phyloP scores from a whole-genome alignment of 768 basidiomycete genomes.

The Peribolospora baueri region DNA sequence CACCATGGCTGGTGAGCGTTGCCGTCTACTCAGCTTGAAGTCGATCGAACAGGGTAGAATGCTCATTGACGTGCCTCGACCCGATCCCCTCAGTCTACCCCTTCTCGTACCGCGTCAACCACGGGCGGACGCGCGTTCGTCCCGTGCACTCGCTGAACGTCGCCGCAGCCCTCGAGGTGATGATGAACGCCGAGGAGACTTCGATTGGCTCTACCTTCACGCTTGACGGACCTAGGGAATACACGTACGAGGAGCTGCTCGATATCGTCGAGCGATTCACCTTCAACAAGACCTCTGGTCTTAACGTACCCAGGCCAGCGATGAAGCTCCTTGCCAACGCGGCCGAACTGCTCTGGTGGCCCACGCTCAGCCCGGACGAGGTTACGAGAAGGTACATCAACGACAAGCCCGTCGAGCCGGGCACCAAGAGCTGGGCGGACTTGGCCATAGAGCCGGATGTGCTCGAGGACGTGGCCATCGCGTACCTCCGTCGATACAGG shows the following conservation, averaged over 20 bases:
- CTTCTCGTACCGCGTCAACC: conserved; percentile 81
- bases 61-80: conserved; percentile 3
- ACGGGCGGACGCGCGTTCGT: conserved; percentile 59
- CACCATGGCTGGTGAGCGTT: conserved; percentile 58
- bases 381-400: conserved; percentile 65
- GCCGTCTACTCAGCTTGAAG: background rate
- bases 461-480: conserved; percentile 69
- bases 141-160: conserved; percentile 90
- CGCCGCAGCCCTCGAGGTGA: conserved; percentile 66
- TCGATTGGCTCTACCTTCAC: conserved; percentile 33
- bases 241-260: conserved; percentile 40
- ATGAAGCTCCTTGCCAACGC: conserved; percentile 39
- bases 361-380: conserved; percentile 69
- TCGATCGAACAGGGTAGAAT: too few relatives aligned
- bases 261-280: conserved; percentile 50
- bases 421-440: conserved; percentile 26
- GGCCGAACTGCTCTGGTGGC: conserved; percentile 63
- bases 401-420: conserved; percentile 35
- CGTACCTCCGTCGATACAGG: conserved; percentile 69
- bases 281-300: conserved; percentile 41
- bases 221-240: conserved; percentile 68
- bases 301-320: conserved; percentile 51
- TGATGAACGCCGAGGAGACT: conserved; percentile 34
- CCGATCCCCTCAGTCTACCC: conserved; percentile 40
- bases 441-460: conserved; percentile 59